A percentile compares a stretch with the other conserved stretches of the same genome.
phyloP scores from a whole-genome alignment of 2,329 filamentous ascomycete species.

The Xenosphaeropsis pyriputrescens region DNA sequence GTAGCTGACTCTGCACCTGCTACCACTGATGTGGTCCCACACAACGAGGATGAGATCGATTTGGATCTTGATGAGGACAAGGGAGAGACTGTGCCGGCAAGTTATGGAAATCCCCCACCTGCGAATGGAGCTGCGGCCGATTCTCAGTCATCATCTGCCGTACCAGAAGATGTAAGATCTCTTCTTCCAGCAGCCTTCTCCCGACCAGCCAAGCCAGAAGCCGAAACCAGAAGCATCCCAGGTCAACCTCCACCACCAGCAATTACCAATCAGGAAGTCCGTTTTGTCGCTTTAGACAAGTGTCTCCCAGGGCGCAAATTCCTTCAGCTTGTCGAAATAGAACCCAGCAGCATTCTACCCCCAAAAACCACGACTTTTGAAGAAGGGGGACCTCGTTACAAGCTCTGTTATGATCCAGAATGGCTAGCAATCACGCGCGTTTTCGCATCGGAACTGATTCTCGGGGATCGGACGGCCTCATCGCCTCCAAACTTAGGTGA shows the following conservation, averaged over 20 bases:
- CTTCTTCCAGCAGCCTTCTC: slow-evolving; percentile 67
- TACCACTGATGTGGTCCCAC: slow-evolving; percentile 3
- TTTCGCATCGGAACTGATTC: slow-evolving; percentile 49
- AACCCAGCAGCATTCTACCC: slow-evolving; percentile 22
- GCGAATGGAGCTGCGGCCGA: neutral
- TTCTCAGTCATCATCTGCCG: slow-evolving; percentile 10
- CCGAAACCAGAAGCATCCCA: slow-evolving; percentile 24
- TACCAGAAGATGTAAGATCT: slow-evolving; percentile 51
- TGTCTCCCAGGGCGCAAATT: slow-evolving; percentile 69
- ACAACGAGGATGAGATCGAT: slow-evolving; percentile 58
- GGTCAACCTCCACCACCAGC: slow-evolving; percentile 51
- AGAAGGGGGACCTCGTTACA: slow-evolving; percentile 4
- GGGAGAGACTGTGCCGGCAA: slow-evolving; percentile 7
- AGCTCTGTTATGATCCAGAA: slow-evolving; percentile 63
- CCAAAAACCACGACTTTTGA: slow-evolving; percentile 7
- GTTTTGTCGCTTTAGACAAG: slow-evolving; percentile 87
- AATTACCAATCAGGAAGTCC: slow-evolving; percentile 66
- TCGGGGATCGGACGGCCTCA: slow-evolving; percentile 42
- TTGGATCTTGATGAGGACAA: slow-evolving; percentile 47
- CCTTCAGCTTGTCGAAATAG: slow-evolving; percentile 60
- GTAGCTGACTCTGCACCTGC: neutral
- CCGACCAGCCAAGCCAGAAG: slow-evolving; percentile 18
- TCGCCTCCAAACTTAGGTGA: slow-evolving; percentile 51
- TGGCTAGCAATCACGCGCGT: slow-evolving; percentile 89
- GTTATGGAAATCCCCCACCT: slow-evolving; percentile 6